These are phyloP conservation scores for Fusarium proliferatum DNA, from an alignment of 2,329 filamentous ascomycete species.

Conservation along the genomic window DNA sequence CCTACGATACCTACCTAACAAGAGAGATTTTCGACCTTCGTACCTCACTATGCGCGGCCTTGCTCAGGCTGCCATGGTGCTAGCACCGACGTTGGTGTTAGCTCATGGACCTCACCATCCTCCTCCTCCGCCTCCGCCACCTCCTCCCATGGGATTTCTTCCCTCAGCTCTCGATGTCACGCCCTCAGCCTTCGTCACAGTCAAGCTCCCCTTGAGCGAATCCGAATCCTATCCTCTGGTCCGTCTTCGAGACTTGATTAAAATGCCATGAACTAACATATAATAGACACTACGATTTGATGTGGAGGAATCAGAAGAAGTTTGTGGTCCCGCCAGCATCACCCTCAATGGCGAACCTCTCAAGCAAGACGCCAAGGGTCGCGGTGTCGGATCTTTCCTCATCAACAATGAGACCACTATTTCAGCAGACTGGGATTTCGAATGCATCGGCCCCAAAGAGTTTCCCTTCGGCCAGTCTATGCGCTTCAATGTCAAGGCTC, in stretches of 20 bases:
- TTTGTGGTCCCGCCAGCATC: slow-evolving; percentile 60
- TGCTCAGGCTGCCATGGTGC: slow-evolving; percentile 44
- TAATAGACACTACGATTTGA: slow-evolving; percentile 56
- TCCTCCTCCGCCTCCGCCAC: slow-evolving; percentile 22
- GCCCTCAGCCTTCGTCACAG: slow-evolving; percentile 37
- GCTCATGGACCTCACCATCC: slow-evolving; percentile 35
- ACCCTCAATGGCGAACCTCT: slow-evolving; percentile 59
- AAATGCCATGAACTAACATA: slow-evolving; percentile 8
- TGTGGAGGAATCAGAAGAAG: slow-evolving; percentile 56
- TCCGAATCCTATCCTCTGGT: slow-evolving; percentile 39
- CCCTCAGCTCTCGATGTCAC: slow-evolving; percentile 32
- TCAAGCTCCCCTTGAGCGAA: slow-evolving; percentile 32
- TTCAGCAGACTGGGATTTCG: slow-evolving; percentile 59
- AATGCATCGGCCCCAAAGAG: slow-evolving; percentile 55
- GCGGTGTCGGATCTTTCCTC: slow-evolving; percentile 56
- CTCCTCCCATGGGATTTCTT: slow-evolving; percentile 29
- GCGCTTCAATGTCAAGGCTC: slow-evolving; percentile 55
- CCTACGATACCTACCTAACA: background rate
- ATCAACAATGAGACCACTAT: slow-evolving; percentile 53
- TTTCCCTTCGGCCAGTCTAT: slow-evolving; percentile 57
- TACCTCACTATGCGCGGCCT: slow-evolving; percentile 45
- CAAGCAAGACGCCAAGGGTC: slow-evolving; percentile 52
- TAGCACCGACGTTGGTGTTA: slow-evolving; percentile 40
- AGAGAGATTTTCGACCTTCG: background rate
- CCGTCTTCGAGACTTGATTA: background rate